Evolutionary conservation across 164 flowering plant genomes (phyloP).

Genomic region (Kalanchoe fedtschenkoi): DNA sequence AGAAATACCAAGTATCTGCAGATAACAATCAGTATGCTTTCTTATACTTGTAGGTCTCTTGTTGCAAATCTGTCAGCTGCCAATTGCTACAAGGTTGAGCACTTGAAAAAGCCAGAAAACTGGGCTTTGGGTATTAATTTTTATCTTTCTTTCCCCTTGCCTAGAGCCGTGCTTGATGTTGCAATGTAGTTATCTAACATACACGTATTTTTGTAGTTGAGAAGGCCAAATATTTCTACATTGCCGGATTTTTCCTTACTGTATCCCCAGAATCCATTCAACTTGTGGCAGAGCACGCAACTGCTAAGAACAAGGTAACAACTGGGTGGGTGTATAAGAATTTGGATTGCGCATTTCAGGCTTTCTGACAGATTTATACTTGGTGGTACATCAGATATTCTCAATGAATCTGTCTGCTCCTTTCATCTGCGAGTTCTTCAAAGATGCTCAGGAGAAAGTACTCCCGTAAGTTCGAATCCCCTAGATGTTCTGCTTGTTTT

Average conservation of each 20-base stretch:
- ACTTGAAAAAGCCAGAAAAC: constrained; percentile 82
- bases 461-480: constrained; percentile 50
- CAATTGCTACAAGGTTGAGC: constrained; percentile 88
- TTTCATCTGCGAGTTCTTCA: constrained; percentile 44
- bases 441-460: constrained; percentile 71
- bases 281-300: constrained; percentile 68
- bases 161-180: not conserved
- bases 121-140: constrained; percentile 71
- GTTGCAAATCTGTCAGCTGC: constrained; percentile 94
- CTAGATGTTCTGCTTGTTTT: not conserved
- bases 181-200: not conserved
- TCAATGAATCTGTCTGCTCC: constrained; percentile 80
- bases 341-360: too few species aligned
- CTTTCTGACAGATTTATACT: not conserved
- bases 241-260: constrained; percentile 94
- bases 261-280: constrained; percentile 83
- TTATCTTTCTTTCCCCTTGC: not conserved
- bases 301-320: constrained; percentile 52
- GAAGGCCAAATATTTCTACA: constrained; percentile 79
- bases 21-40: not conserved
- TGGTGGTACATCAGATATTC: constrained; percentile 38
- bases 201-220: constrained; percentile 48
- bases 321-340: too few species aligned
- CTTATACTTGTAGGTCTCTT: constrained; percentile 52
- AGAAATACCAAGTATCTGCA: not conserved